Evolutionary conservation across 106 monocot genomes (phyloP), one percentile per base, ranked within the genome.

Genomic region (Chionographis japonica): DNA sequence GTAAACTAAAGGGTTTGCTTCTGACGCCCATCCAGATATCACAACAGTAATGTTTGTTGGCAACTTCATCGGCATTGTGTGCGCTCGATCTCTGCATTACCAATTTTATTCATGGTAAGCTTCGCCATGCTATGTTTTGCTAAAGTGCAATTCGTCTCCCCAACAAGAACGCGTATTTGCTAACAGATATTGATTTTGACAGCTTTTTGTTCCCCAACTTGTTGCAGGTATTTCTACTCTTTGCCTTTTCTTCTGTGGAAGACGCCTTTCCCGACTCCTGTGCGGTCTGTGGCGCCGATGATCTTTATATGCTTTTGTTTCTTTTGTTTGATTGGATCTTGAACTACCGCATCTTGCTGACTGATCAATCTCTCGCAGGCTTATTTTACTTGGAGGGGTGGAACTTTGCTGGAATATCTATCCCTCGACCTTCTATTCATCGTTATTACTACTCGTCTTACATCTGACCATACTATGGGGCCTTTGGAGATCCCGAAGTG

Each of bases 71-170:
- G 97, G 97, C 41, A 77, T 97, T 55, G 74, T 97, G 36, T 97
- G 79, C 58, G 97, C 97, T 19, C 77, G 97, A 38, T 97, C 97
- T 61, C 78, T 97, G 37, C 97, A 97, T 72, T 97, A 97, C 71
- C 97, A 97, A 72, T 97, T 97, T 70, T 97, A 97, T 75, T 97
- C 97, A 61, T 97, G 97, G 97, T 97, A 80, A 83, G 85, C 39
- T 17, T 56, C 43, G 3, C 50, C 50, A 27, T 20, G 12, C 52
- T 56, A 64, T 46, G 12, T 3, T 63, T 63, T 63, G 63, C n/a
- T n/a, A n/a, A n/a, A n/a, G n/a, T n/a, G n/a, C n/a, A n/a, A n/a
- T n/a, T n/a, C n/a, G n/a, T n/a, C n/a, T n/a, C n/a, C n/a, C n/a
- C n/a, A n/a, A n/a, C n/a, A n/a, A n/a, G n/a, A n/a, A n/a, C n/a